A percentile compares a stretch with the other conserved stretches of the same genome.
These are phyloP conservation scores for Verbascum thapsus DNA, from an alignment of 257 asterid species.

Conservation along the genomic window DNA sequence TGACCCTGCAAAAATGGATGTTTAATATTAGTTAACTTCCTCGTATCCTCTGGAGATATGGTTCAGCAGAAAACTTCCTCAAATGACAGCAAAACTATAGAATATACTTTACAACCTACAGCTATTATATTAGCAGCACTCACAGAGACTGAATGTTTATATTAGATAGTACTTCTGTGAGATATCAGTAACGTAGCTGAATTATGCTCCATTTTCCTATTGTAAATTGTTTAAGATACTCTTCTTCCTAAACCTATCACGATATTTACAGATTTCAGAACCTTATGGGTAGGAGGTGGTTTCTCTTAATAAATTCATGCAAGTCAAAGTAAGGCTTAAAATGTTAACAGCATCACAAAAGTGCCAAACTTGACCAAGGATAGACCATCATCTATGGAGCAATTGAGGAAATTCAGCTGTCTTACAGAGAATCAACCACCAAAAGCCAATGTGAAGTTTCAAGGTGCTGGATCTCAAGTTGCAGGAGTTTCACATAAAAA, in stretches of 20 bases:
- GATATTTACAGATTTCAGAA: neutral
- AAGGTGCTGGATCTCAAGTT: neutral
- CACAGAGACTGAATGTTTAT: slow-evolving; percentile 18
- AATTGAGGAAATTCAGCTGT: neutral
- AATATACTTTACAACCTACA: slow-evolving; percentile 9
- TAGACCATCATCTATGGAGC: neutral
- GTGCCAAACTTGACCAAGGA: neutral
- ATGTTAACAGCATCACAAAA: neutral
- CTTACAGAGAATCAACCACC: neutral
- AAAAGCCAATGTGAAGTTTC: slow-evolving; percentile 1
- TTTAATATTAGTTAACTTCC: slow-evolving; percentile 19
- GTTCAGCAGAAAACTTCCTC: slow-evolving; percentile 16
- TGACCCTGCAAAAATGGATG: slow-evolving; percentile 72
- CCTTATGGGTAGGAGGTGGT: neutral
- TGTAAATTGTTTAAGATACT: neutral
- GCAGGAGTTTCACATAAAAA: neutral
- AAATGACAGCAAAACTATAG: slow-evolving; percentile 16
- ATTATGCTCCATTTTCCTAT: neutral
- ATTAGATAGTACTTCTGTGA: neutral
- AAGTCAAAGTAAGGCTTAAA: neutral
- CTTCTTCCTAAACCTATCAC: neutral
- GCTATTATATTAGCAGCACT: slow-evolving; percentile 6
- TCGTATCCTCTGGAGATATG: slow-evolving; percentile 4
- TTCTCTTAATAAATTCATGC: neutral
- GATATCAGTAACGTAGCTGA: slow-evolving; percentile 1